A percentile compares a stretch with the other conserved stretches of the same genome.
Conservation (phyloP, 2,329 filamentous ascomycete genomes). For the Ilyonectria sp. region DNA sequence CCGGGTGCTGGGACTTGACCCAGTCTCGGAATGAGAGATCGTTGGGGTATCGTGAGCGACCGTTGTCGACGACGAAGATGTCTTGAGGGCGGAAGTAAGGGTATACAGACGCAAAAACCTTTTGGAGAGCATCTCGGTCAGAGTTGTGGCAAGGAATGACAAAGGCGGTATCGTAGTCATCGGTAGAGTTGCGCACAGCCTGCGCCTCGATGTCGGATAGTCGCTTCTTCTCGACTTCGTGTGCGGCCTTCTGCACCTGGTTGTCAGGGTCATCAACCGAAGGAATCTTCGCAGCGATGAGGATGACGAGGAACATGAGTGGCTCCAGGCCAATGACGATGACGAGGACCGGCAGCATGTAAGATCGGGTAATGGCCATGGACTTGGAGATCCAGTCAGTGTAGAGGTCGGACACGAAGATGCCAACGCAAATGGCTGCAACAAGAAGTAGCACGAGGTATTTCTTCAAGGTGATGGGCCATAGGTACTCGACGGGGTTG, state of each 20-base stretch:
- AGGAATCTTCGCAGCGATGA: conserved; percentile 15
- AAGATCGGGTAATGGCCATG: conserved; percentile 25
- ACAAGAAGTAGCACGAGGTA: conserved; percentile 20
- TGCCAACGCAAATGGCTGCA: conserved; percentile 7
- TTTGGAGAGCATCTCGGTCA: conserved; percentile 22
- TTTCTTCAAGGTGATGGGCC: conserved; percentile 29
- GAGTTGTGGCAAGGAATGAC: conserved; percentile 31
- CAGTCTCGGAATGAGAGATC: conserved; percentile 29
- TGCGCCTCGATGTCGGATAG: conserved; percentile 6
- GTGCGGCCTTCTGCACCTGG: neutral
- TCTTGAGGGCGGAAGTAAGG: conserved; percentile 29
- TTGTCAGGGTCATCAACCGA: neutral
- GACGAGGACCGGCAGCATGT: conserved; percentile 31
- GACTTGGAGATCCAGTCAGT: conserved; percentile 28
- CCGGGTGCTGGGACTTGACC: conserved; percentile 27
- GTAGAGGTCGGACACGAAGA: conserved; percentile 30
- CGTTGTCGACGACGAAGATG: conserved; percentile 32
- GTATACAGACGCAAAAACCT: conserved; percentile 28
- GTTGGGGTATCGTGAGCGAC: conserved; percentile 20
- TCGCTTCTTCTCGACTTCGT: neutral
- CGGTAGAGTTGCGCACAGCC: neutral
- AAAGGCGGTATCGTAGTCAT: conserved; percentile 18
- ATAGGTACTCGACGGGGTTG: conserved; percentile 28
- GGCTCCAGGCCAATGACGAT: conserved; percentile 28
- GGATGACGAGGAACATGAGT: conserved; percentile 28